Conservation (phyloP, 371 early-diverging fungal species). For the Mucor saturninus region DNA sequence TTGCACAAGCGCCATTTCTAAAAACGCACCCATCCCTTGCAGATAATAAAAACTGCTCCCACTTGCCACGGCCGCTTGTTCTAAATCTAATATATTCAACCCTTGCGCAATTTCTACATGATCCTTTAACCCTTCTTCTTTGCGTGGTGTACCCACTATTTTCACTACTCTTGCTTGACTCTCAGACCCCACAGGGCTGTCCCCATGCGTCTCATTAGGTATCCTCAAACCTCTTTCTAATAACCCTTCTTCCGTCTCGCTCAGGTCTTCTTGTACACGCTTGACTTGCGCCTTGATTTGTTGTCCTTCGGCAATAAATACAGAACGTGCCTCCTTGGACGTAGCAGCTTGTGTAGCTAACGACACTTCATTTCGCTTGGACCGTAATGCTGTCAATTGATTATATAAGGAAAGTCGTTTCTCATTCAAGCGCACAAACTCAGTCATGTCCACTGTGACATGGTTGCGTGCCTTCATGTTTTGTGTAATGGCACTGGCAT, state of each 20-base stretch:
- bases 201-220: constrained; percentile 76
- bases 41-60: constrained; percentile 90
- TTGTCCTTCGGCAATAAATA: constrained; percentile 52
- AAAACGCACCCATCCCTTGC: constrained; percentile 79
- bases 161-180: constrained; percentile 59
- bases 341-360: constrained; percentile 18
- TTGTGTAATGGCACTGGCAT: constrained; percentile 42
- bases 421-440: constrained; percentile 57
- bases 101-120: constrained; percentile 71
- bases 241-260: constrained; percentile 46
- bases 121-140: constrained; percentile 47
- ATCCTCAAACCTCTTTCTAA: constrained; percentile 64
- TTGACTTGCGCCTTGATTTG: constrained; percentile 50
- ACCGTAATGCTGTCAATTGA: constrained; percentile 42
- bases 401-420: constrained; percentile 39
- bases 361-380: constrained; percentile 55
- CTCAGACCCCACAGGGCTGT: constrained; percentile 72
- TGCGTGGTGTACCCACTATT: constrained; percentile 44
- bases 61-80: constrained; percentile 82
- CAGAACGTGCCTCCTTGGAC: constrained; percentile 24
- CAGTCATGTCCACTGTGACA: constrained; percentile 40
- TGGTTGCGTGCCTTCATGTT: constrained; percentile 63
- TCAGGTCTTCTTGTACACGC: constrained; percentile 46
- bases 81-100: constrained; percentile 82
- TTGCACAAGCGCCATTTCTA: constrained; percentile 87